Conservation (phyloP, 768 basidiomycete genomes). For the Tulasnella sp. region DNA sequence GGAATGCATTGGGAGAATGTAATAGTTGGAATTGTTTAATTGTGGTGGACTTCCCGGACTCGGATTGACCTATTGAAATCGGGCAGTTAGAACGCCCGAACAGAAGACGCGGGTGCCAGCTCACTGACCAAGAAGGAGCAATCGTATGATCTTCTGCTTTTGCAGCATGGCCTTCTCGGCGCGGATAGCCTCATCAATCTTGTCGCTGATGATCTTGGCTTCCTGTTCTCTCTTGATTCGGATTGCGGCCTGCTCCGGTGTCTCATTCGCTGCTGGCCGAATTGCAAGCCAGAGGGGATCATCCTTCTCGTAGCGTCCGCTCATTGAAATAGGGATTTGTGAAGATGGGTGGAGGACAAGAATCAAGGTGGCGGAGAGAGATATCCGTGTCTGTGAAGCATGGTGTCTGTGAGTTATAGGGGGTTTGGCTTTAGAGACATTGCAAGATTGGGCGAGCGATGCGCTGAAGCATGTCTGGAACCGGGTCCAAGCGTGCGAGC, state of each 20-base stretch:
- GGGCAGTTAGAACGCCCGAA: background rate
- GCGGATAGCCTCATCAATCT: constrained; percentile 64
- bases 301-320: background rate
- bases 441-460: too few species aligned
- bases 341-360: background rate
- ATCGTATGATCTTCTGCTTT: constrained; percentile 45
- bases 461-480: too few species aligned
- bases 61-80: constrained; percentile 42
- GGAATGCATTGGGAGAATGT: constrained; percentile 51
- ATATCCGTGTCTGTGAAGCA: too few species aligned
- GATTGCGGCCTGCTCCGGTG: constrained; percentile 40
- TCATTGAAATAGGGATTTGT: background rate
- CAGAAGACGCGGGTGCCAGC: background rate
- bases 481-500: too few species aligned
- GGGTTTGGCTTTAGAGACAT: too few species aligned
- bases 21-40: constrained; percentile 63
- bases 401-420: too few species aligned
- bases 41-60: constrained; percentile 53
- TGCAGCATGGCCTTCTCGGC: constrained; percentile 41
- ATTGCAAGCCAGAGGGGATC: constrained; percentile 27
- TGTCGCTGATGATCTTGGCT: constrained; percentile 53
- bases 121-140: constrained; percentile 48
- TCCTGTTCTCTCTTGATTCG: constrained; percentile 55
- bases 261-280: constrained; percentile 45
- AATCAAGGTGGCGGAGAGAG: background rate